Conservation (phyloP, 805 yeast genomes). For the Kuraishia floccosa region DNA sequence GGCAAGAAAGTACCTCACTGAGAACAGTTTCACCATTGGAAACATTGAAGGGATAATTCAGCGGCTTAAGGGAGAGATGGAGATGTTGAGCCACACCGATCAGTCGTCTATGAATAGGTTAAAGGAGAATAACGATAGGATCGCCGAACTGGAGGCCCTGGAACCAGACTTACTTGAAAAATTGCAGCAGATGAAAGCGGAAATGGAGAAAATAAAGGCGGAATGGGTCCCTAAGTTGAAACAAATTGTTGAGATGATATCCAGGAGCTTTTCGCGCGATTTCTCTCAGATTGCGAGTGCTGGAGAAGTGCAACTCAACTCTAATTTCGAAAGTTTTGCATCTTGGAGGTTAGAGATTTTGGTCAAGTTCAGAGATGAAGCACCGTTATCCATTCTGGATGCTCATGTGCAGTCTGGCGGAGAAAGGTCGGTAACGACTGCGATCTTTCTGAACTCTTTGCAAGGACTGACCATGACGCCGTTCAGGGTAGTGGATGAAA, state of each 20-base stretch:
- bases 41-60: constrained; percentile 24
- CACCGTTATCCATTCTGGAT: constrained; percentile 60
- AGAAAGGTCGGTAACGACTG: constrained; percentile 92
- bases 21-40: constrained; percentile 21
- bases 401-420: constrained; percentile 96
- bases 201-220: constrained; percentile 25
- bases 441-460: constrained; percentile 77
- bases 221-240: constrained; percentile 58
- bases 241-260: constrained; percentile 39
- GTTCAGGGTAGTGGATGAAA: constrained; percentile 92
- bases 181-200: constrained; percentile 16
- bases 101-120: constrained; percentile 14
- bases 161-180: constrained; percentile 23
- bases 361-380: constrained; percentile 76
- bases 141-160: constrained; percentile 21
- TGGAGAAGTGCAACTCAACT: constrained; percentile 62
- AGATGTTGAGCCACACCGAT: constrained; percentile 13
- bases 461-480: constrained; percentile 87
- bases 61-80: constrained; percentile 28
- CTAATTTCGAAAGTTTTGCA: constrained; percentile 37
- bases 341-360: constrained; percentile 80
- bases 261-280: constrained; percentile 51
- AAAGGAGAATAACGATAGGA: constrained; percentile 26
- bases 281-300: constrained; percentile 74
- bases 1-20: constrained; percentile 19